Percentiles rank a stretch among this genome's conserved stretches.
These are phyloP conservation scores for Fistulina hepatica DNA, from an alignment of 1,284 basidiomycete genomes.

Conservation along the genomic window DNA sequence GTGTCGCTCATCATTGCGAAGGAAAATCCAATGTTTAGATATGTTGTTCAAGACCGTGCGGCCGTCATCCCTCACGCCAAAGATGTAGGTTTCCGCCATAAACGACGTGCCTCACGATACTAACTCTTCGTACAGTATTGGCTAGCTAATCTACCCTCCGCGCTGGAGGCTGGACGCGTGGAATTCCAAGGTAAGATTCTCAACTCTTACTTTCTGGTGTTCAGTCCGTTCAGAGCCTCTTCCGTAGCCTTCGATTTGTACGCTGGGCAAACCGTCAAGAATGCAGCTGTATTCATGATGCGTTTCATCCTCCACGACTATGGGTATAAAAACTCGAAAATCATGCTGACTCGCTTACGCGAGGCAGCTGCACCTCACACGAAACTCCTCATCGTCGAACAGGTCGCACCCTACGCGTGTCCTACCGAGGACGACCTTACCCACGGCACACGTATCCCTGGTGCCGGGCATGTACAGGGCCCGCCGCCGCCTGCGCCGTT, in stretches of 20 bases:
- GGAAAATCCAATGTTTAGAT: constrained; percentile 12
- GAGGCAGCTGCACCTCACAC: constrained; percentile 8
- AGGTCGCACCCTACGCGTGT: constrained; percentile 2
- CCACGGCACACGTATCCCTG: not conserved
- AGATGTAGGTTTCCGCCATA: not conserved
- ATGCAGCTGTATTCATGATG: constrained; percentile 9
- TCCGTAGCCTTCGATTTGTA: constrained; percentile 10
- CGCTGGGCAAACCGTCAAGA: constrained; percentile 7
- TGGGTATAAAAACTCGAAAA: not conserved
- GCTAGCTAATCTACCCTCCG: constrained; percentile 5
- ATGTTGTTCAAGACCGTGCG: constrained; percentile 18
- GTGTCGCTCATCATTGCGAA: constrained; percentile 13
- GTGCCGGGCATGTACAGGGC: not conserved
- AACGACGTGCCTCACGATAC: not conserved
- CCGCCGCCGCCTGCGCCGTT: constrained; percentile 4
- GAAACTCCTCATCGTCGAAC: constrained; percentile 9
- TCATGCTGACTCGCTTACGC: constrained; percentile 10
- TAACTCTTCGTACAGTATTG: constrained; percentile 5
- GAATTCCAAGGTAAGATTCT: constrained; percentile 9
- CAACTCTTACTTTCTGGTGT: too few relatives aligned
- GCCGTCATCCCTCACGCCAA: constrained; percentile 4
- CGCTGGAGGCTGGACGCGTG: constrained; percentile 5
- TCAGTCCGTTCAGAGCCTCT: not conserved
- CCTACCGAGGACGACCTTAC: too few relatives aligned
- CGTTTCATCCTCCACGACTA: constrained; percentile 11